Percentiles rank a stretch among this genome's conserved stretches.
These are phyloP conservation scores for Dendrostoma leiphaemia DNA, from an alignment of 2,329 filamentous ascomycete species.

Conservation along the genomic window DNA sequence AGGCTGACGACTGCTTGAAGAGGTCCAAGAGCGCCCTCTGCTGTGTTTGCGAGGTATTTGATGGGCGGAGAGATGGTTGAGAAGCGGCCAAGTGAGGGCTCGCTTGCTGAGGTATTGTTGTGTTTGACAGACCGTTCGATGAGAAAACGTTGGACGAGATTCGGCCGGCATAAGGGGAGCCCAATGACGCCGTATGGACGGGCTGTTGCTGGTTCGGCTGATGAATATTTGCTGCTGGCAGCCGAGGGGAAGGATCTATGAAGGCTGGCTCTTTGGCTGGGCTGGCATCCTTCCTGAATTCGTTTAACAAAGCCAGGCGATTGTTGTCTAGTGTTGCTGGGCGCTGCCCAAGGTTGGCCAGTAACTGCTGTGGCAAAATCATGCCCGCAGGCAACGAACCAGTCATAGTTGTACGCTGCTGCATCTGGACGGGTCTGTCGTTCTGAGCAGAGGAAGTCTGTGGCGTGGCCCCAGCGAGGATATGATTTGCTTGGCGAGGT, in stretches of 20 bases:
- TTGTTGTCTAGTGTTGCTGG: slow-evolving; percentile 37
- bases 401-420: slow-evolving; percentile 6
- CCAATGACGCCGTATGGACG: slow-evolving; percentile 10
- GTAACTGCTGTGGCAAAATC: slow-evolving; percentile 6
- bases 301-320: slow-evolving; percentile 43
- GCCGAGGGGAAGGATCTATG: slow-evolving; percentile 11
- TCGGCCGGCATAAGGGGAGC: slow-evolving; percentile 19
- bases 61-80: slow-evolving; percentile 7
- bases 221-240: slow-evolving; percentile 13
- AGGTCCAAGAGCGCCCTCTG: slow-evolving; percentile 50
- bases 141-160: neutral
- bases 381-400: slow-evolving; percentile 4
- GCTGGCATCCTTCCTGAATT: slow-evolving; percentile 36
- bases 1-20: slow-evolving; percentile 45
- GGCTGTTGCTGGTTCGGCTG: slow-evolving; percentile 17
- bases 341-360: slow-evolving; percentile 10
- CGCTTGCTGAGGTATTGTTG: neutral
- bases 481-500: slow-evolving; percentile 14
- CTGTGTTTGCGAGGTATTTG: slow-evolving; percentile 36
- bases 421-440: slow-evolving; percentile 10
- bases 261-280: slow-evolving; percentile 19
- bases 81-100: slow-evolving; percentile 5
- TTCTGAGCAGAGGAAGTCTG: neutral
- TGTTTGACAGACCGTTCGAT: neutral
- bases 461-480: neutral